Base-by-base conservation (phyloP, 1,139 yeast species). In the Taiozyma sp. region DNA sequence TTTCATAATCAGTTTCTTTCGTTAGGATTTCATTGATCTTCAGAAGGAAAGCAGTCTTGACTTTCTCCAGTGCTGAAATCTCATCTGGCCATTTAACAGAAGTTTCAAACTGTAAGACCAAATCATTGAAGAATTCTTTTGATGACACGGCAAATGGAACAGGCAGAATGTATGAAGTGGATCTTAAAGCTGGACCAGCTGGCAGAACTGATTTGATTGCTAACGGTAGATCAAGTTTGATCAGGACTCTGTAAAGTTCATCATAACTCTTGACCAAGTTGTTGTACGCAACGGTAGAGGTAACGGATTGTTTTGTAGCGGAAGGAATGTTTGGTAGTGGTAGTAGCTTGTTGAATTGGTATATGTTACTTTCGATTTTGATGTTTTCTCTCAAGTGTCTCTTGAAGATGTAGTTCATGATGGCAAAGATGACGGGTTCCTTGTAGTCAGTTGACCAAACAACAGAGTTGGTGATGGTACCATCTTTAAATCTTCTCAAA, bases 31-130 rank as follows among this genome's bases (percentile, higher is more conserved):
- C 90, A 55, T 81, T 78, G 19, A 92, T 79, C 60, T 87, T 87
- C 48, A 95, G 67, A 59, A 93, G 71, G 60, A 95, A 89, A 8
- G 98, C 99, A 40, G 93, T 79, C 65, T 95, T 95, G 19, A 96
- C 87, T 62, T 86, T 84, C 65, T 93, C 99, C 52, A 91, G 72
- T 1, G 97, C 92, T 39, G 76, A 72, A 6, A 90, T 67, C 66
- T 93, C 97, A 68, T 89, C 96, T 1, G 99, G 99, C 99, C 99
- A 95, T 67, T 84, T 83, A n/a, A 83, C 77, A 2, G 97, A 87
- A 4, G 88, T 75, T 70, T 95, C 99, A 68, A 95, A 90, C 68
- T 91, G 96, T 46, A 95, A 68, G 13, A 92, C 77, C 28, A 85
- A 83, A 48, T 87, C 91, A 58, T 87, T 89, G 75, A 89, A 81